Evolutionary conservation across 106 monocot genomes (phyloP), one percentile per base, ranked within the genome.

Genomic region (Chionographis japonica): DNA sequence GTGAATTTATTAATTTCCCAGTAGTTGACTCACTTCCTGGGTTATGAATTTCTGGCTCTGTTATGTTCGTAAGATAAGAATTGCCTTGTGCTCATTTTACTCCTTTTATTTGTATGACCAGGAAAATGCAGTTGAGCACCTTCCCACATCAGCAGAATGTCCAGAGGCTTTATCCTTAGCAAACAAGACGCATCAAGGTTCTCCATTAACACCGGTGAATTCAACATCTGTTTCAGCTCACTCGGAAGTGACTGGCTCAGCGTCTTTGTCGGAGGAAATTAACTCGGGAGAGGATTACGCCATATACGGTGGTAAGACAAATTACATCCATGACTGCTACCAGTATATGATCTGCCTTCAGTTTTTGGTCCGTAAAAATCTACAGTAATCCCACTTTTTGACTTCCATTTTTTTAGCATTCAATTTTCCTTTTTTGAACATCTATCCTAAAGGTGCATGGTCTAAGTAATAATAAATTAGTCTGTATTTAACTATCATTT

Each of bases 171-270:
- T 54, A 15, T 35, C 59, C 54, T 15, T 68, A 50, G 42, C 46
- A 51, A 72, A 56, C 64, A 50, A 4, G 43, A 59, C 18, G 65
- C 58, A 67, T 36, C 42, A 62, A 46, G 54, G 17, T 72, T 80
- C 81, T 68, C 69, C 81, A 42, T 14, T 40, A 53, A 75, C 72
- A 49, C 55, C 75, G n/a, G 19, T 68, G 18, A 60, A 67, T 70
- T 87, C 84, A 72, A 37, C 58, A 63, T 66, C 81, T 72, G 76
- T 71, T 46, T 88, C 89, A 46, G 64, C 60, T 19, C 85, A 74
- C 50, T 76, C 85, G 40, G 88, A 79, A 6, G 58, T 67, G n/a
- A 77, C 82, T 35, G 67, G 63, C 35, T 72, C 78, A 54, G 81
- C 62, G 19, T 60, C 50, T 52, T 2, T 65, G 6, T 75, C 81